phyloP scores from a whole-genome alignment of 768 basidiomycete genomes.

The Roridomyces roridus region DNA sequence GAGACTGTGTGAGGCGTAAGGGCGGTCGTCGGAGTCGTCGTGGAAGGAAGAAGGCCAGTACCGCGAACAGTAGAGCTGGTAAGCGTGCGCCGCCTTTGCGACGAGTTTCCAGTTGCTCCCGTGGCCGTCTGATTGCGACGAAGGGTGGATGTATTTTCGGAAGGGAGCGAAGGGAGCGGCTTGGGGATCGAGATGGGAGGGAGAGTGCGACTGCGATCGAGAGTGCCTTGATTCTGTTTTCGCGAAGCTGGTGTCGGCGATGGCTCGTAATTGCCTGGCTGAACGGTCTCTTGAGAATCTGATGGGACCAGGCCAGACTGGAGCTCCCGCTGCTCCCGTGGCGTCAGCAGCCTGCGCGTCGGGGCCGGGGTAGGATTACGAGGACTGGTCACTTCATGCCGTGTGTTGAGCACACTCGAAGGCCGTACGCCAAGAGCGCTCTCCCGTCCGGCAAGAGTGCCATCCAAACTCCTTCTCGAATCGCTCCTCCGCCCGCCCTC shows the following conservation, averaged over 20 bases:
- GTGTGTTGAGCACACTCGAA: constrained; percentile 36
- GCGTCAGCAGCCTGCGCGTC: constrained; percentile 58
- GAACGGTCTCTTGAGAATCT: constrained; percentile 51
- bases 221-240: constrained; percentile 27
- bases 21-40: constrained; percentile 70
- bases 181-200: constrained; percentile 61
- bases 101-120: constrained; percentile 12
- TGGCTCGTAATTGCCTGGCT: constrained; percentile 40
- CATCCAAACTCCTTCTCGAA: constrained; percentile 59
- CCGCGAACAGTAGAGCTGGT: constrained; percentile 42
- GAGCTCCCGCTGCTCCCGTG: constrained; percentile 61
- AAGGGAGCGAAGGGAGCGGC: constrained; percentile 64
- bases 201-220: constrained; percentile 52
- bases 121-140: constrained; percentile 21
- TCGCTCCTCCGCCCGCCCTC: constrained; percentile 62
- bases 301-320: constrained; percentile 39
- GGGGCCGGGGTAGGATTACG: constrained; percentile 40
- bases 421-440: constrained; percentile 42
- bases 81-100: constrained; percentile 37
- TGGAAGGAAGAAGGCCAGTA: constrained; percentile 49
- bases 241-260: constrained; percentile 53
- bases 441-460: constrained; percentile 44
- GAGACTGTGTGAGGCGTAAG: constrained; percentile 70
- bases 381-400: constrained; percentile 20
- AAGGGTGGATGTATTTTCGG: constrained; percentile 48